Conservation (phyloP, 208 protist species). For the Polymyxa betae region DNA sequence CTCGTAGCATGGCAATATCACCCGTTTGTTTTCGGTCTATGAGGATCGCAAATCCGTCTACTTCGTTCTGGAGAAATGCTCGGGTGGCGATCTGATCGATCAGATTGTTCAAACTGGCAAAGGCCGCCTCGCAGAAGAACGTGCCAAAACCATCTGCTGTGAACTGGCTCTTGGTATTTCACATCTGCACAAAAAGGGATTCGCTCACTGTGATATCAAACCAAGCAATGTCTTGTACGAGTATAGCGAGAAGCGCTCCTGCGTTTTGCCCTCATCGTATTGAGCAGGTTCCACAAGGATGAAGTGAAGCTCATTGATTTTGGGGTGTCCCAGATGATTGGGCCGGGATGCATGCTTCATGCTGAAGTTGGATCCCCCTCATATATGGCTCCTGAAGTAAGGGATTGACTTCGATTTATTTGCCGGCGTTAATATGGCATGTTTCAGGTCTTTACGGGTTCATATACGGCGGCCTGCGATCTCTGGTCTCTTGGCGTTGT, state of each 20-base stretch:
- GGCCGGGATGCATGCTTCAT: neutral
- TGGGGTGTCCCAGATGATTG: neutral
- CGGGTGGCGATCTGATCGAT: constrained; percentile 3
- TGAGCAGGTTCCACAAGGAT: neutral
- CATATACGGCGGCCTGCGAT: neutral
- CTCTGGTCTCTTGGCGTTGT: neutral
- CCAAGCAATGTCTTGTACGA: neutral
- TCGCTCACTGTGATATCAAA: constrained; percentile 11
- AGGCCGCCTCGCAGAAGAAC: neutral
- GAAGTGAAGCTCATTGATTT: constrained; percentile 14
- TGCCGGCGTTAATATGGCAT: no score
- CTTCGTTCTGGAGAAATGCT: constrained; percentile 2
- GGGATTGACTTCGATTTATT: no score
- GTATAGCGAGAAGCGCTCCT: neutral
- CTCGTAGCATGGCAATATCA: neutral
- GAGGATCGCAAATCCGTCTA: constrained; percentile 31
- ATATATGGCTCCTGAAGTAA: neutral
- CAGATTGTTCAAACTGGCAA: neutral
- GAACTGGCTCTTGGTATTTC: neutral
- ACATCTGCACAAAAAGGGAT: neutral
- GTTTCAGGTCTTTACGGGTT: neutral
- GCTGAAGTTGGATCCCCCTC: neutral
- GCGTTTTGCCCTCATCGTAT: neutral
- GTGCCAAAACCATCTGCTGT: neutral
- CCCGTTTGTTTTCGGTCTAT: neutral